phyloP scores from a whole-genome alignment of 352 stramenopile genomes.

The Globisporangium nunn region DNA sequence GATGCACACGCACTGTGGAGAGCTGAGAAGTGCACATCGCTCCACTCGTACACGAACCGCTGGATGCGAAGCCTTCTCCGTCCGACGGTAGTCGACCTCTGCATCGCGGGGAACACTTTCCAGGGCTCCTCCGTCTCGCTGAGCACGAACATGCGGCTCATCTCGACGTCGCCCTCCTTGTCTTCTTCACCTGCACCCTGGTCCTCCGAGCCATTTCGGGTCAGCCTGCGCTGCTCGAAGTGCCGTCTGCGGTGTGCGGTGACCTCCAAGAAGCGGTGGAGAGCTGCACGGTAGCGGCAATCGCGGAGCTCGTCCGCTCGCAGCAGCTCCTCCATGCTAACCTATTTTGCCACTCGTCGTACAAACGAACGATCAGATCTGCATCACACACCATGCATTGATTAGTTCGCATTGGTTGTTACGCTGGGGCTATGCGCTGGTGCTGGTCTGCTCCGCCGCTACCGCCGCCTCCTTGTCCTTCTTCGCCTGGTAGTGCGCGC shows the following conservation, averaged over 20 bases:
- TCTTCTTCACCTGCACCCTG: no score
- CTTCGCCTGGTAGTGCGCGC: constrained; percentile 51
- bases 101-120: constrained; percentile 21
- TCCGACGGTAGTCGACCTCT: constrained; percentile 1
- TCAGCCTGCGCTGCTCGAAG: constrained; percentile 5
- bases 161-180: neutral
- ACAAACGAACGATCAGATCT: neutral
- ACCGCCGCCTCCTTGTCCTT: constrained; percentile 15
- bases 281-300: neutral
- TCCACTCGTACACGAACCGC: constrained; percentile 27
- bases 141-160: constrained; percentile 21
- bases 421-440: constrained; percentile 8
- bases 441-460: neutral
- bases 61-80: constrained; percentile 16
- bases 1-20: constrained; percentile 26
- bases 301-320: neutral
- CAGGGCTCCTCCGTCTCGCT: constrained; percentile 27
- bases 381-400: neutral
- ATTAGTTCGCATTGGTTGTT: neutral
- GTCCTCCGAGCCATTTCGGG: no score
- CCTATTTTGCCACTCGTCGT: no score
- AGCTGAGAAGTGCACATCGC: constrained; percentile 18
- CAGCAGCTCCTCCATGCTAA: neutral
- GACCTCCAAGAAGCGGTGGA: constrained; percentile 1
- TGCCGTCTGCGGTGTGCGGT: neutral